phyloP scores from a whole-genome alignment of 768 basidiomycete genomes.

The Tricholoma sp. region DNA sequence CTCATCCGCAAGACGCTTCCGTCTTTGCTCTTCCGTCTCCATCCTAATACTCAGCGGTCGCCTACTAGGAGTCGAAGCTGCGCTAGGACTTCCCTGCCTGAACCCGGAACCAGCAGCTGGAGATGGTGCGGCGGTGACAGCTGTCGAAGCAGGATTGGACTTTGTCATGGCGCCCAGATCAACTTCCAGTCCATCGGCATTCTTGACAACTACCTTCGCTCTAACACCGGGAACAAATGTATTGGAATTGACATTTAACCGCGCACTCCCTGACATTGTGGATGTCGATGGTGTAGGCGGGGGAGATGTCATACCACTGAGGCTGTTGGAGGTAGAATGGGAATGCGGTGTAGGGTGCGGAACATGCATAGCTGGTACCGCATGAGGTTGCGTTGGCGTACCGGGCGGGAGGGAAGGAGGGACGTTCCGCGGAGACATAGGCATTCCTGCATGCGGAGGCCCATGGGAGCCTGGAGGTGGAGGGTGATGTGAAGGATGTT shows the following conservation, averaged over 20 bases:
- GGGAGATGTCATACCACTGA: conserved; percentile 52
- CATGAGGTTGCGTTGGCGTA: conserved; percentile 65
- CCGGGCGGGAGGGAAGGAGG: conserved; percentile 54
- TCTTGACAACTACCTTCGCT: conserved; percentile 54
- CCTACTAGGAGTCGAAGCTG: conserved; percentile 27
- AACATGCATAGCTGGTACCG: conserved; percentile 43
- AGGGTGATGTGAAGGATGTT: conserved; percentile 44
- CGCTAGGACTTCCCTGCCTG: conserved; percentile 31
- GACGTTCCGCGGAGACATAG: conserved; percentile 67
- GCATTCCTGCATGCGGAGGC: conserved; percentile 44
- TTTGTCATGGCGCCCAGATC: conserved; percentile 52
- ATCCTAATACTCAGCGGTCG: conserved; percentile 49
- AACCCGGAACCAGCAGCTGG: conserved; percentile 24
- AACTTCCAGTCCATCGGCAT: conserved; percentile 59
- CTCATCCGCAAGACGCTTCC: conserved; percentile 41
- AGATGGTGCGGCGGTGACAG: conserved; percentile 34
- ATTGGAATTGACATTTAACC: conserved; percentile 59
- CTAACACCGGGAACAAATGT: conserved; percentile 59
- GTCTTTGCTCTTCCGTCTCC: conserved; percentile 51
- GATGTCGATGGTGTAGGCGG: conserved; percentile 62
- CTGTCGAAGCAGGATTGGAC: conserved; percentile 29
- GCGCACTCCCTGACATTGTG: conserved; percentile 20
- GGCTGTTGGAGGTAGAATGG: conserved; percentile 40
- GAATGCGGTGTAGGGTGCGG: conserved; percentile 42
- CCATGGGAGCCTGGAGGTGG: conserved; percentile 44